Percentiles rank a stretch among this genome's conserved stretches.
phyloP scores from a whole-genome alignment of 140 eudicot genomes.

The Cichorium intybus region DNA sequence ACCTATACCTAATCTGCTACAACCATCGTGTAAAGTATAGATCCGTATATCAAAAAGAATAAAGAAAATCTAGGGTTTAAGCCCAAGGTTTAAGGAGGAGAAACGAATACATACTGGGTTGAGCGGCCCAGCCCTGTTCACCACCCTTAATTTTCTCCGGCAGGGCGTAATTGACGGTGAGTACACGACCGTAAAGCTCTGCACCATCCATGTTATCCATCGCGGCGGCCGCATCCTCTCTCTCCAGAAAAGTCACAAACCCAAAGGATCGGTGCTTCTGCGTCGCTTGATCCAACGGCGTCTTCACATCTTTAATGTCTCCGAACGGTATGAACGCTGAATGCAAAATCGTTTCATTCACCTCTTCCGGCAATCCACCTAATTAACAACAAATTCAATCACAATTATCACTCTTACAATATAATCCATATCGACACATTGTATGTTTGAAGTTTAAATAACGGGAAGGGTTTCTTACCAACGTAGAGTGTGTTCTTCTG shows the following conservation, averaged over 20 bases:
- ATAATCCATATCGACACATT: neutral
- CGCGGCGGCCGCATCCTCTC: constrained; percentile 98
- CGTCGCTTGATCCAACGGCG: constrained; percentile 95
- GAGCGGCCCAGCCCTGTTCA: constrained; percentile 99
- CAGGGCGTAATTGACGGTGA: constrained; percentile 88
- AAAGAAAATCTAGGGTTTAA: constrained; percentile 19
- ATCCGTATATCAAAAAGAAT: neutral
- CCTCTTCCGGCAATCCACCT: constrained; percentile 97
- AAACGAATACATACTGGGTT: constrained; percentile 63
- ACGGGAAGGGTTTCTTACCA: constrained; percentile 36
- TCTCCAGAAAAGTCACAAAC: constrained; percentile 81
- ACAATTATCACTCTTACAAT: neutral
- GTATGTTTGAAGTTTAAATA: neutral
- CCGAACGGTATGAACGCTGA: constrained; percentile 98
- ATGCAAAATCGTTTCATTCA: constrained; percentile 81
- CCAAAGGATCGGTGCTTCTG: constrained; percentile 97
- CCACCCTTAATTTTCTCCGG: constrained; percentile 97
- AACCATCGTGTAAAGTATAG: neutral
- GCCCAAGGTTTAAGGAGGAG: neutral
- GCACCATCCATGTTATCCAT: constrained; percentile 99
- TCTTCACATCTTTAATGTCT: constrained; percentile 92
- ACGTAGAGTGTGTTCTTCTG: constrained; percentile 98
- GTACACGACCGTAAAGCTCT: constrained; percentile 92
- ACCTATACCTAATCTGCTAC: constrained; percentile 8
- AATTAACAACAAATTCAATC: constrained; percentile 1